phyloP scores from a whole-genome alignment of 2,329 filamentous ascomycete genomes.

The Mollisiaceae sp. region DNA sequence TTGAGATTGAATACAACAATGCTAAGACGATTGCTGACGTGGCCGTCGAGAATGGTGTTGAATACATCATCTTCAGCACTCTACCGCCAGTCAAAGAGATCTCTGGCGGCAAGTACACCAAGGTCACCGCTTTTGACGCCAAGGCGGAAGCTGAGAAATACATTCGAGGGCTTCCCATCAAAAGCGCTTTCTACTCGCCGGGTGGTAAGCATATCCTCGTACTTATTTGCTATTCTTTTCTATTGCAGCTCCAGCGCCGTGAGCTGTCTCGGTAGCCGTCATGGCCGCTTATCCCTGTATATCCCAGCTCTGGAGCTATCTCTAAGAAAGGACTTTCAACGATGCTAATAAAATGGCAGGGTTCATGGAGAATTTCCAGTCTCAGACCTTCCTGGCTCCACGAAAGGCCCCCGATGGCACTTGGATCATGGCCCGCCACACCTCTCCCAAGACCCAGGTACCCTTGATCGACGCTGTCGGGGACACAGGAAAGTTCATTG shows the following conservation, averaged over 20 bases:
- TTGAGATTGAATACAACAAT: conserved; percentile 20
- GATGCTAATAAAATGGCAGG: conserved; percentile 20
- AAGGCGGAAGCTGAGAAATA: conserved; percentile 45
- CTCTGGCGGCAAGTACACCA: conserved; percentile 44
- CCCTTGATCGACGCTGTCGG: conserved; percentile 37
- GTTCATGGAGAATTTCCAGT: conserved; percentile 54
- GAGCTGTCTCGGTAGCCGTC: no score
- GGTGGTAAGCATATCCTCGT: conserved; percentile 29
- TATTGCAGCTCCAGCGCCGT: no score
- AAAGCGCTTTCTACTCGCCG: conserved; percentile 51
- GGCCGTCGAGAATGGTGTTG: conserved; percentile 45
- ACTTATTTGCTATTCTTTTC: no score
- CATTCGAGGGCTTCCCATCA: conserved; percentile 47
- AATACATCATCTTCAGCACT: conserved; percentile 51
- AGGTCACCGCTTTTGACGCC: conserved; percentile 43
- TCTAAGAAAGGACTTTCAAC: no score
- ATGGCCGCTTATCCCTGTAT: no score
- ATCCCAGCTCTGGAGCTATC: no score
- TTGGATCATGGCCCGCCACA: conserved; percentile 26
- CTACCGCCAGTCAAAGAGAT: conserved; percentile 46
- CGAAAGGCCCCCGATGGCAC: conserved; percentile 29
- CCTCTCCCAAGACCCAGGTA: conserved; percentile 34
- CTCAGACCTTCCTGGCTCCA: conserved; percentile 38
- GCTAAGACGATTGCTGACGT: conserved; percentile 52
- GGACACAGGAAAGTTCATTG: conserved; percentile 42